phyloP scores from a whole-genome alignment of 2,329 filamentous ascomycete species.

The Colletotrichum tabaci region DNA sequence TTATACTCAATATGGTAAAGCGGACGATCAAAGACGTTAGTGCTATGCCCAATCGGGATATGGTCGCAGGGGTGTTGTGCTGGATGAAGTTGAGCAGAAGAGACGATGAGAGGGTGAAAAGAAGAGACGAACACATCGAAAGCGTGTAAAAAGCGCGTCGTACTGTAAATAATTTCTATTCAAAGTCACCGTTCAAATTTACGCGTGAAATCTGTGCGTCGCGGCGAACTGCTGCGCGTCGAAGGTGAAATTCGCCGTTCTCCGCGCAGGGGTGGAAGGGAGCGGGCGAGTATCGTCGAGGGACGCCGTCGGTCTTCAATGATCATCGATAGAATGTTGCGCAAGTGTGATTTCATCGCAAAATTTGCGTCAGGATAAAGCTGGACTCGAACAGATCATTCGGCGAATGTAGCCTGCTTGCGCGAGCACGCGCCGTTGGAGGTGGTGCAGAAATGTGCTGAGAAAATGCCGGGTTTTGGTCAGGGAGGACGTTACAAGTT shows the following conservation, averaged over 20 bases:
- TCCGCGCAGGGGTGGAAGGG: not conserved
- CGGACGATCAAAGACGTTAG: accelerated
- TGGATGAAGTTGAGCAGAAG: not conserved
- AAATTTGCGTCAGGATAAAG: not conserved
- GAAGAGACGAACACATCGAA: no score
- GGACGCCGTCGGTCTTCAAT: not conserved
- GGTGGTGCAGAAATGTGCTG: not conserved
- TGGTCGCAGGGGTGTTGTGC: not conserved
- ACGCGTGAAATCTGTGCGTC: not conserved
- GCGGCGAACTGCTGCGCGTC: slow-evolving; percentile 2
- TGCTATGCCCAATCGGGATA: not conserved
- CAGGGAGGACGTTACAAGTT: not conserved
- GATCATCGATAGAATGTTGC: not conserved
- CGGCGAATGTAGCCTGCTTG: no score
- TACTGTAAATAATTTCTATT: no score
- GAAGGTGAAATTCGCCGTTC: not conserved
- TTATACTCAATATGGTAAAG: not conserved
- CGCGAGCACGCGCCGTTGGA: not conserved
- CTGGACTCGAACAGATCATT: not conserved
- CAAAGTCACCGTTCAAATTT: not conserved
- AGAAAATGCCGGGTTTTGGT: not conserved
- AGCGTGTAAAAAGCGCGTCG: not conserved
- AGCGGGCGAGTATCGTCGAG: not conserved
- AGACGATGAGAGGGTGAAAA: not conserved
- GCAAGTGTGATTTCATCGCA: not conserved